Percentiles rank a stretch among this genome's conserved stretches.
phyloP scores from a whole-genome alignment of 371 early-diverging fungal genomes.

The Mortierella sp. region DNA sequence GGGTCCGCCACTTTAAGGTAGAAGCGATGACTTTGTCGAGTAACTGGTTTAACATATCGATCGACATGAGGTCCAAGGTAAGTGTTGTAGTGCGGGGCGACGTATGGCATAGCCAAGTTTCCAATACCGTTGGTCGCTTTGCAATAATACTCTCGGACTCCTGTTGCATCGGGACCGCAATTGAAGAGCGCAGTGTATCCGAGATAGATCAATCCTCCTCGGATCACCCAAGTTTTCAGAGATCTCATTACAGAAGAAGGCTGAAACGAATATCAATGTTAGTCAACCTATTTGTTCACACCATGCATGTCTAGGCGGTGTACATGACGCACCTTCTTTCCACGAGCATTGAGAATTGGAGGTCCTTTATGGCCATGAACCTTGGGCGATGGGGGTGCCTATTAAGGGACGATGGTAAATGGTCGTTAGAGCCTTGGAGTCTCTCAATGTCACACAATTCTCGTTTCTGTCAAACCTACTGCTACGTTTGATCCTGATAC shows the following conservation, averaged over 20 bases:
- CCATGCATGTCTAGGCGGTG: background rate
- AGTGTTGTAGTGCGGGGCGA: conserved; percentile 41
- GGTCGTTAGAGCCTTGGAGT: too few species aligned
- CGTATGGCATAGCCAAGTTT: conserved; percentile 31
- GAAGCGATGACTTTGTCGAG: conserved; percentile 29
- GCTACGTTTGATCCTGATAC: background rate
- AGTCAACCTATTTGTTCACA: background rate
- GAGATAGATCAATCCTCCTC: conserved; percentile 42
- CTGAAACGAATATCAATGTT: background rate
- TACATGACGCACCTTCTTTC: conserved; percentile 17
- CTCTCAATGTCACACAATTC: background rate
- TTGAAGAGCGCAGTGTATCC: conserved; percentile 48
- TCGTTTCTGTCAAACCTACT: conserved; percentile 6
- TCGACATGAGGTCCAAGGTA: conserved; percentile 49
- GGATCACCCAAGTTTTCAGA: conserved; percentile 42
- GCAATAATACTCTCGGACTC: conserved; percentile 42
- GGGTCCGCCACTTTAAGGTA: conserved; percentile 48
- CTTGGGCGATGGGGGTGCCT: conserved; percentile 51
- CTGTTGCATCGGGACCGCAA: conserved; percentile 34
- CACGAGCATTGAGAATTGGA: conserved; percentile 35
- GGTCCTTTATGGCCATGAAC: conserved; percentile 50
- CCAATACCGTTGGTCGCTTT: conserved; percentile 45
- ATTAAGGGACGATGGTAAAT: background rate
- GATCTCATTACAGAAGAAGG: conserved; percentile 21
- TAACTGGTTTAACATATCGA: conserved; percentile 36